phyloP scores from a whole-genome alignment of 148 eudicot genomes.

The Rhododendron ovatum region DNA sequence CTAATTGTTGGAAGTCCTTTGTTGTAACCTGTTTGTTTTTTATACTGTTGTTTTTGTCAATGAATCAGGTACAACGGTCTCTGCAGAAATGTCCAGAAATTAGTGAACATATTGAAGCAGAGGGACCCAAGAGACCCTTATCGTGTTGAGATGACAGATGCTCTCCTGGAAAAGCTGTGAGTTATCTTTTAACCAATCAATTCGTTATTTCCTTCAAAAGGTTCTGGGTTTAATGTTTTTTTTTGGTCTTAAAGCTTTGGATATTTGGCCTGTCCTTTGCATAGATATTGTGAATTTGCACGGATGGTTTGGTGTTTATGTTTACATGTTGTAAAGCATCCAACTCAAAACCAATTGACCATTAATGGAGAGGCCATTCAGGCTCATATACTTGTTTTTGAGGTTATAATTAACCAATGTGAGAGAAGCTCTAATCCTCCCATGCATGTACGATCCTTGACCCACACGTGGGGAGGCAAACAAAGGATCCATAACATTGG shows the following conservation, averaged over 20 bases:
- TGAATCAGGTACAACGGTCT: slow-evolving; percentile 51
- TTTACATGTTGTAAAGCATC: neutral
- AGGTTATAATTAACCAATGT: too few species aligned
- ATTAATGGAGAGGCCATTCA: neutral
- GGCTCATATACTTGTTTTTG: neutral
- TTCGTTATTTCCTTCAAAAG: neutral
- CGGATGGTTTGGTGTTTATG: neutral
- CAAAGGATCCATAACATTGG: too few species aligned
- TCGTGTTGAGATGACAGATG: slow-evolving; percentile 77
- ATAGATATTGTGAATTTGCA: neutral
- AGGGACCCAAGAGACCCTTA: slow-evolving; percentile 81
- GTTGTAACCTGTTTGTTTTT: neutral
- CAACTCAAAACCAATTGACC: neutral
- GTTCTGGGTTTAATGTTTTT: neutral
- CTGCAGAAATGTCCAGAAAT: slow-evolving; percentile 78
- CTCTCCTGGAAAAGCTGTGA: slow-evolving; percentile 86
- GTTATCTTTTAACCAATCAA: slow-evolving; percentile 9
- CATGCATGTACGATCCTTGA: too few species aligned
- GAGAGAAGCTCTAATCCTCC: too few species aligned
- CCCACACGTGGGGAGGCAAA: too few species aligned
- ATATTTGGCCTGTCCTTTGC: neutral
- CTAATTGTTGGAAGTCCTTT: neutral
- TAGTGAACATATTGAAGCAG: slow-evolving; percentile 78
- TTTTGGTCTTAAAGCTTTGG: neutral
- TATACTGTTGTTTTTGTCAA: neutral